Percentiles rank a stretch among this genome's conserved stretches.
Conservation (phyloP, 164 flowering plant genomes). For the Macadamia tetraphylla region DNA sequence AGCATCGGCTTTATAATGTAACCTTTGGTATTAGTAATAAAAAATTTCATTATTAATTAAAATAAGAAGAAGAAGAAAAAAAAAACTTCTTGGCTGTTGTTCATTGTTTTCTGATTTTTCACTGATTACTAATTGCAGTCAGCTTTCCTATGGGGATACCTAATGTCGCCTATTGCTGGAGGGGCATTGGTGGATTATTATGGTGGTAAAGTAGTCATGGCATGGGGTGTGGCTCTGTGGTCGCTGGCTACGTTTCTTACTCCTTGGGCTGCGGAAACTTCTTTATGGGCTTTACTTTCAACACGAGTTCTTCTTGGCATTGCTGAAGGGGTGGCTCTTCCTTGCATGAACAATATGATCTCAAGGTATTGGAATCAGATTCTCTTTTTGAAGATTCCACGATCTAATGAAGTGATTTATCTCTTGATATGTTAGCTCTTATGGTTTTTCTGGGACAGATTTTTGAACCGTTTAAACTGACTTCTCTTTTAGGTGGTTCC, state of each 20-base stretch:
- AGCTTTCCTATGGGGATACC: constrained; percentile 95
- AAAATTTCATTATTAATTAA: too few relatives aligned
- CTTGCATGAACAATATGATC: constrained; percentile 98
- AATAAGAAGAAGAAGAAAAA: too few relatives aligned
- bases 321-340: constrained; percentile 98
- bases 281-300: constrained; percentile 64
- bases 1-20: too few relatives aligned
- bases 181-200: constrained; percentile 84
- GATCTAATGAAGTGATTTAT: not conserved
- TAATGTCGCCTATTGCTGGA: constrained; percentile 90
- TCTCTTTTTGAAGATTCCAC: not conserved
- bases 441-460: not conserved
- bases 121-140: constrained; percentile 58
- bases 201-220: constrained; percentile 93
- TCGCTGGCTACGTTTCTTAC: constrained; percentile 90
- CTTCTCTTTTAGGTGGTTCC: constrained; percentile 79
- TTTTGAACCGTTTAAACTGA: constrained; percentile 14
- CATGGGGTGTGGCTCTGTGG: constrained; percentile 93
- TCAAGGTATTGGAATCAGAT: constrained; percentile 46
- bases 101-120: constrained; percentile 15
- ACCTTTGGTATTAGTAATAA: too few relatives aligned
- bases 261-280: constrained; percentile 89
- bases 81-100: not conserved
- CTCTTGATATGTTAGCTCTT: not conserved
- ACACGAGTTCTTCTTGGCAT: constrained; percentile 72